Evolutionary conservation across 2,329 filamentous ascomycete genomes (phyloP).

Genomic region (Penicillium sp.): DNA sequence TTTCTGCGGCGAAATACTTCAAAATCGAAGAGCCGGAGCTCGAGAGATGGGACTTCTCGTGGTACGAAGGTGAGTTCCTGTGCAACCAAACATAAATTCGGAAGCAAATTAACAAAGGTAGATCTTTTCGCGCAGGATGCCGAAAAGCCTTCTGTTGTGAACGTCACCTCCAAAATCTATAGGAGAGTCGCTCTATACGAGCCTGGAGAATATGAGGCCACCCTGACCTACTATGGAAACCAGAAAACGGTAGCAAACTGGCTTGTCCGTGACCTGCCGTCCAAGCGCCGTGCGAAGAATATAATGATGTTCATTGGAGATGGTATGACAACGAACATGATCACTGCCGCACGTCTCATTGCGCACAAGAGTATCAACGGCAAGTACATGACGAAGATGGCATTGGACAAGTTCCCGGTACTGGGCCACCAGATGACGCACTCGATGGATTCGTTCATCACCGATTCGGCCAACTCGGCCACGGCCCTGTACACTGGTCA

Average conservation of each 20-base stretch:
- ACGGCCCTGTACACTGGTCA: constrained; percentile 80
- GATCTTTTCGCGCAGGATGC: constrained; percentile 77
- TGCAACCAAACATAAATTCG: neutral
- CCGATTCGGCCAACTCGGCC: constrained; percentile 82
- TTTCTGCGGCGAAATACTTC: constrained; percentile 68
- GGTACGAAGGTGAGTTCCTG: constrained; percentile 65
- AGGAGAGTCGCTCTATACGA: constrained; percentile 74
- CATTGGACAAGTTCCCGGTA: constrained; percentile 82
- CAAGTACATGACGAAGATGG: constrained; percentile 74
- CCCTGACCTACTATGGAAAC: constrained; percentile 72
- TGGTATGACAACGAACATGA: constrained; percentile 57
- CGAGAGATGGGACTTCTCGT: constrained; percentile 81
- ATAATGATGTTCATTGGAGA: constrained; percentile 82
- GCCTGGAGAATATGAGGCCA: constrained; percentile 77
- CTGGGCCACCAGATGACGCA: constrained; percentile 88
- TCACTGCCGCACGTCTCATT: constrained; percentile 71
- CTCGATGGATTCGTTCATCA: constrained; percentile 82
- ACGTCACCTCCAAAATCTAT: constrained; percentile 78
- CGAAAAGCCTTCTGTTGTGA: constrained; percentile 69
- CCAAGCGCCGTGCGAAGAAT: constrained; percentile 77
- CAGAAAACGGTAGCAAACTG: constrained; percentile 73
- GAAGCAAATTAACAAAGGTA: constrained; percentile 24
- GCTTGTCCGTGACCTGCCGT: constrained; percentile 71
- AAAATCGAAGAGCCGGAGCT: constrained; percentile 68
- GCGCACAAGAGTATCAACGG: constrained; percentile 83